A percentile compares a stretch with the other conserved stretches of the same genome.
phyloP scores from a whole-genome alignment of 1,139 yeast species.

The Hyphopichia pseudoburtonii region DNA sequence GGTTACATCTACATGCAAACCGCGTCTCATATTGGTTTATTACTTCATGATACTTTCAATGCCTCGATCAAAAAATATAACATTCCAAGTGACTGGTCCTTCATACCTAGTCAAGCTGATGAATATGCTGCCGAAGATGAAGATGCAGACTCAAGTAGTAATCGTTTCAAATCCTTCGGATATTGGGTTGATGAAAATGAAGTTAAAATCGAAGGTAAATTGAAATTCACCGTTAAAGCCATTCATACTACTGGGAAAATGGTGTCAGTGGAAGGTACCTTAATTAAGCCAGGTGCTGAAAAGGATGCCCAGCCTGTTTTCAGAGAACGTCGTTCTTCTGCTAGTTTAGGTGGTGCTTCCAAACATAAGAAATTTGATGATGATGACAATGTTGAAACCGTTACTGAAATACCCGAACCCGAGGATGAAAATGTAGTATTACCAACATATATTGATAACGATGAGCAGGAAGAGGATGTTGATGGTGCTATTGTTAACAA shows the following conservation, averaged over 20 bases:
- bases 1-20: slow-evolving; percentile 91
- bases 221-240: slow-evolving; percentile 69
- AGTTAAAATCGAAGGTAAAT: slow-evolving; percentile 74
- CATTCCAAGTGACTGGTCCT: slow-evolving; percentile 82
- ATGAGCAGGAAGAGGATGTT: slow-evolving; percentile 20
- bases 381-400: slow-evolving; percentile 16
- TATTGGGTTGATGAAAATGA: slow-evolving; percentile 82
- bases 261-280: slow-evolving; percentile 82
- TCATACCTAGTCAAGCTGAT: slow-evolving; percentile 74
- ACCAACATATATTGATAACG: slow-evolving; percentile 17
- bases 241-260: slow-evolving; percentile 79
- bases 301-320: slow-evolving; percentile 54
- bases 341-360: slow-evolving; percentile 5
- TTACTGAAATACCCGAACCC: slow-evolving; percentile 27
- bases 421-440: slow-evolving; percentile 5
- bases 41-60: slow-evolving; percentile 90
- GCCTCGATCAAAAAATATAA: slow-evolving; percentile 84
- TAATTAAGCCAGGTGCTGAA: slow-evolving; percentile 62
- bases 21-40: slow-evolving; percentile 89
- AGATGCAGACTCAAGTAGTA: slow-evolving; percentile 10
- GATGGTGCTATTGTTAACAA: slow-evolving; percentile 30
- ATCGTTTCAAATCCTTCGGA: slow-evolving; percentile 61
- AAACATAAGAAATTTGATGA: slow-evolving; percentile 47
- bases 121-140: slow-evolving; percentile 33
- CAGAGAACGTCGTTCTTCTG: slow-evolving; percentile 29